Evolutionary conservation across 2,329 filamentous ascomycete genomes (phyloP).

Genomic region (Arthrinium phaeospermum): DNA sequence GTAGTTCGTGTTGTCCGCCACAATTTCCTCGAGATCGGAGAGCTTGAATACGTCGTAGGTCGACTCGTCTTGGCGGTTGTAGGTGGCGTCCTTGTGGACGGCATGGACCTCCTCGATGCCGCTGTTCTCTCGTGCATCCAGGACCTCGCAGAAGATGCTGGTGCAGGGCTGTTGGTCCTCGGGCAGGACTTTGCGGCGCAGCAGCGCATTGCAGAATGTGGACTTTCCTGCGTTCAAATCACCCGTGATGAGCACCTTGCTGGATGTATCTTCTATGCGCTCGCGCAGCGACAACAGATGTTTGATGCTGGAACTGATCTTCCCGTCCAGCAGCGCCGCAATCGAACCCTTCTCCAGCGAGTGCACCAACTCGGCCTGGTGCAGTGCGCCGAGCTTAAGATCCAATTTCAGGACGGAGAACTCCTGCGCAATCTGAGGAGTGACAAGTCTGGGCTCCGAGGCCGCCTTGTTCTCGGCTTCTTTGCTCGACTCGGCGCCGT

Average conservation of each 20-base stretch:
- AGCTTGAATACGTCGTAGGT: conserved; percentile 90
- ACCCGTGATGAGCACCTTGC: conserved; percentile 94
- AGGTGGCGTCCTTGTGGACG: conserved; percentile 79
- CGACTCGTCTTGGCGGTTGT: conserved; percentile 89
- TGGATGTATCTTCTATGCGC: conserved; percentile 95
- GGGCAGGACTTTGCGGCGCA: conserved; percentile 89
- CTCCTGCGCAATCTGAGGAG: conserved; percentile 91
- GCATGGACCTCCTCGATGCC: conserved; percentile 95
- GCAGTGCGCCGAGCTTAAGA: conserved; percentile 83
- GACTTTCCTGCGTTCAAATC: conserved; percentile 98
- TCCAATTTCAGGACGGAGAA: conserved; percentile 96
- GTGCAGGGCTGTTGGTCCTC: conserved; percentile 99
- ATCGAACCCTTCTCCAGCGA: conserved; percentile 92
- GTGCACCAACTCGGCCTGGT: conserved; percentile 90
- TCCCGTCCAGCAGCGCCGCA: conserved; percentile 87
- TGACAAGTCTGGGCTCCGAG: conserved; percentile 81
- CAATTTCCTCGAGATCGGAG: conserved; percentile 82
- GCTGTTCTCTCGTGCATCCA: conserved; percentile 89
- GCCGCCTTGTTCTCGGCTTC: conserved; percentile 65
- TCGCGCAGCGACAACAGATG: conserved; percentile 87
- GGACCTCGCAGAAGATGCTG: conserved; percentile 96
- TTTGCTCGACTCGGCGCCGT: conserved; percentile 73
- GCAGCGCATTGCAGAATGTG: conserved; percentile 96
- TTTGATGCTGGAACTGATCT: conserved; percentile 91
- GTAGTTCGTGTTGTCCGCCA: conserved; percentile 86